Evolutionary conservation across 2,329 filamentous ascomycete species (phyloP).

Genomic region (Penicillium sp.): DNA sequence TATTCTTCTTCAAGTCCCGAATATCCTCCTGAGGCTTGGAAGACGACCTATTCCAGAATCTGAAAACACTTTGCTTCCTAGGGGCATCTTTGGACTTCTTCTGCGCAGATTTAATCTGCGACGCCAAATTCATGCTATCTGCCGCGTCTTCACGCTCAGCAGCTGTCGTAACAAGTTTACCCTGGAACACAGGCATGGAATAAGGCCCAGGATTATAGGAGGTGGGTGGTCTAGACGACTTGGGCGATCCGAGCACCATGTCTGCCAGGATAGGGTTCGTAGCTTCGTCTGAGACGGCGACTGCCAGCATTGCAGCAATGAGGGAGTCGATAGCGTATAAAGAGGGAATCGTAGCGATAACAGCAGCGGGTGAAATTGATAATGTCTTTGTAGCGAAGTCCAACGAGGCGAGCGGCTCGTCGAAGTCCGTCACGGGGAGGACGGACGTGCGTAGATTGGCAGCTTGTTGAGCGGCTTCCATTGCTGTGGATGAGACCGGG

Average conservation of each 20-base stretch:
- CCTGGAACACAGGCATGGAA: conserved; percentile 22
- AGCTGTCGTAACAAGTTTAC: conserved; percentile 36
- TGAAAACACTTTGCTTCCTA: conserved; percentile 16
- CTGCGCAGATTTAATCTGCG: conserved; percentile 30
- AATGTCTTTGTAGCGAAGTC: conserved; percentile 44
- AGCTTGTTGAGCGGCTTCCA: conserved; percentile 33
- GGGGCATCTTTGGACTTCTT: conserved; percentile 12
- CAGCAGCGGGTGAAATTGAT: conserved; percentile 41
- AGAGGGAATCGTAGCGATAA: conserved; percentile 44
- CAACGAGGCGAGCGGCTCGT: conserved; percentile 43
- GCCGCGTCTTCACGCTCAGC: conserved; percentile 45
- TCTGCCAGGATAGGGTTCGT: conserved; percentile 40
- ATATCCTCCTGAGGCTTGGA: background rate
- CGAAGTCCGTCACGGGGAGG: conserved; percentile 39
- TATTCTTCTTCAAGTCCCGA: conserved; percentile 15
- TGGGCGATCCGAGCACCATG: conserved; percentile 31
- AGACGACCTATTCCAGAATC: conserved; percentile 14
- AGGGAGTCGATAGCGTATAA: conserved; percentile 50
- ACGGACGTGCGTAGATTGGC: conserved; percentile 40
- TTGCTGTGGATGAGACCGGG: conserved; percentile 35
- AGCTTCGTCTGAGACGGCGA: conserved; percentile 44
- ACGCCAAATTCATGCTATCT: conserved; percentile 38
- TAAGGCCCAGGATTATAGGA: conserved; percentile 4
- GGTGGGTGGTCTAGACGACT: conserved; percentile 10
- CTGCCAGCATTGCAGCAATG: conserved; percentile 45